Evolutionary conservation across 257 asterid species (phyloP).

Genomic region (Ligustrum vulgare): DNA sequence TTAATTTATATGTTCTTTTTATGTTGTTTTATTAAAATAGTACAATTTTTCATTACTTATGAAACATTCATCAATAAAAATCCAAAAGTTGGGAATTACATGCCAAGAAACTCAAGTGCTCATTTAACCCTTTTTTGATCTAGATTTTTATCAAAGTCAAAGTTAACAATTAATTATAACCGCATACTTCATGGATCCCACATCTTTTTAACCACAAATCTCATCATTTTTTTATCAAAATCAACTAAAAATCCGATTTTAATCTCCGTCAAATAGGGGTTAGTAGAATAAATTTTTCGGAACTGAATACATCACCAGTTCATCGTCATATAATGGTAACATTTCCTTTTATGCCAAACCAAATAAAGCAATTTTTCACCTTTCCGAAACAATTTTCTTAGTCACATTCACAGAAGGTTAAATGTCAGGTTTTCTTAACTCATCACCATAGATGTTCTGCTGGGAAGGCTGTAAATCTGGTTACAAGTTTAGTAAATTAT

Average conservation of each 20-base stretch:
- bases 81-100: background rate
- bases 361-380: background rate
- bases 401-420: background rate
- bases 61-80: background rate
- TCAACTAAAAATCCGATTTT: too few relatives aligned
- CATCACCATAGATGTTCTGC: background rate
- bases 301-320: background rate
- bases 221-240: too few relatives aligned
- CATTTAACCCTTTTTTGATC: too few relatives aligned
- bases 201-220: too few relatives aligned
- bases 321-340: background rate
- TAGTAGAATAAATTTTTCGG: background rate
- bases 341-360: background rate
- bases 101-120: background rate
- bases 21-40: too few relatives aligned
- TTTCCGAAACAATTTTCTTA: background rate
- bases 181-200: too few relatives aligned
- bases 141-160: too few relatives aligned
- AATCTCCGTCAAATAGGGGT: too few relatives aligned
- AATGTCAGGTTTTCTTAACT: background rate
- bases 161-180: too few relatives aligned
- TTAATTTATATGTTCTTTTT: too few relatives aligned
- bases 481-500: too few relatives aligned
- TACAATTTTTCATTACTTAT: background rate
- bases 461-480: background rate